Percentiles rank a stretch among this genome's conserved stretches.
These are phyloP conservation scores for Triangularia verruculosa DNA, from an alignment of 2,329 filamentous ascomycete species.

Conservation along the genomic window DNA sequence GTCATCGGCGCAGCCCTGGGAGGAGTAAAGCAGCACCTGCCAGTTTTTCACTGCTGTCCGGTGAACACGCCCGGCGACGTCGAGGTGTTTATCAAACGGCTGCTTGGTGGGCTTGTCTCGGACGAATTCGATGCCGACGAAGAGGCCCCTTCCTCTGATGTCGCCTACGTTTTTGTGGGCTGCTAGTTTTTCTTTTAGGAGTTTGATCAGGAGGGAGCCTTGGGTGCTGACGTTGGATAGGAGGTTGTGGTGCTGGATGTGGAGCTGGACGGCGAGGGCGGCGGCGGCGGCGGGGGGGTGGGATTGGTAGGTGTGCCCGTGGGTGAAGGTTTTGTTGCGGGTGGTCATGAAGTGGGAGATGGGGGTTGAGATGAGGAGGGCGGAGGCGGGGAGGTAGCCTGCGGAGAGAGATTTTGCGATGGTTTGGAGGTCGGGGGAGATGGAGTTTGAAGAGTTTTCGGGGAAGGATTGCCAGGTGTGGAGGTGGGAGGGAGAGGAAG, in stretches of 20 bases:
- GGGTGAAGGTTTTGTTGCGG: conserved; percentile 37
- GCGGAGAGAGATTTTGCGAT: conserved; percentile 65
- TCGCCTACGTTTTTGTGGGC: conserved; percentile 53
- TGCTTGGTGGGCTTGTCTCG: conserved; percentile 21
- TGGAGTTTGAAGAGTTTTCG: background rate
- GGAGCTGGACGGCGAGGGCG: conserved; percentile 59
- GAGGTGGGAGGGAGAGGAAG: background rate
- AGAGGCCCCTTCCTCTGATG: conserved; percentile 58
- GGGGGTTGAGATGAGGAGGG: conserved; percentile 51
- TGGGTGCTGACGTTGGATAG: conserved; percentile 55
- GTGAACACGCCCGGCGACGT: conserved; percentile 23
- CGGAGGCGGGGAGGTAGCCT: conserved; percentile 61
- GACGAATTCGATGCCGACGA: conserved; percentile 49
- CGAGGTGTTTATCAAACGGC: conserved; percentile 22
- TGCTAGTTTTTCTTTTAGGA: conserved; percentile 43
- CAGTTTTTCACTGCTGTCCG: conserved; percentile 35
- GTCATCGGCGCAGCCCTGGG: conserved; percentile 52
- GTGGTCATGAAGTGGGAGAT: conserved; percentile 45
- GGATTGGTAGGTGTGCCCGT: conserved; percentile 62
- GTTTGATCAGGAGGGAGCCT: conserved; percentile 47
- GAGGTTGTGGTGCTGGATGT: conserved; percentile 55
- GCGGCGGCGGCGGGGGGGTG: conserved; percentile 59
- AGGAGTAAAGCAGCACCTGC: conserved; percentile 58
- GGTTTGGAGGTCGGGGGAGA: conserved; percentile 60
- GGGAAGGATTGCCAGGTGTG: background rate